These are phyloP conservation scores for Salix exigua DNA, from an alignment of 345 rosid genomes.

Conservation along the genomic window DNA sequence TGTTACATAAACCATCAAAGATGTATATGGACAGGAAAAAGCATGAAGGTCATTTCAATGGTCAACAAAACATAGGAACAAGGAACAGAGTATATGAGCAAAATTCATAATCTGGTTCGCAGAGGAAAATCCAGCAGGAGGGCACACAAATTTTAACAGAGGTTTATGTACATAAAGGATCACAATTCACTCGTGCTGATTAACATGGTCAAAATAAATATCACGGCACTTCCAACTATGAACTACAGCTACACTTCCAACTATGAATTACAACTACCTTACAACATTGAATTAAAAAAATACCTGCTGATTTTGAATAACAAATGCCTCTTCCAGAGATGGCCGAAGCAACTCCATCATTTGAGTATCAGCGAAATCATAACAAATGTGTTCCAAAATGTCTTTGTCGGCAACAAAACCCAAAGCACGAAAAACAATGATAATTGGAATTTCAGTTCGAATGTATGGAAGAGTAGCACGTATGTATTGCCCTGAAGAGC, in stretches of 20 bases:
- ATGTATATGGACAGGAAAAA: not conserved
- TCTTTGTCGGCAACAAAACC: slow-evolving; percentile 98
- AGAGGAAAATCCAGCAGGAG: not conserved
- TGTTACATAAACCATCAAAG: not conserved
- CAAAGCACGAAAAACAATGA: slow-evolving; percentile 91
- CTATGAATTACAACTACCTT: not conserved
- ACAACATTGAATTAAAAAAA: not conserved
- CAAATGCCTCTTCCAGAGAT: slow-evolving; percentile 96
- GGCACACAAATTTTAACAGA: not conserved
- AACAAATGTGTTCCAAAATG: slow-evolving; percentile 88
- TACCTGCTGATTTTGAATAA: slow-evolving; percentile 96
- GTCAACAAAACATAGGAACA: not conserved
- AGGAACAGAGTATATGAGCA: not conserved
- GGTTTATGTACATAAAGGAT: not conserved
- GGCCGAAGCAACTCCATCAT: slow-evolving; percentile 99
- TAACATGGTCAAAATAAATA: not conserved
- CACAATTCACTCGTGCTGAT: not conserved
- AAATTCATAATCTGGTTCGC: not conserved
- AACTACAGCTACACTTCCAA: not conserved
- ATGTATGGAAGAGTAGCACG: slow-evolving; percentile 96
- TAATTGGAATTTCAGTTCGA: slow-evolving; percentile 94
- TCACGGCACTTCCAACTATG: not conserved
- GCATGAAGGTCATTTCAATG: not conserved
- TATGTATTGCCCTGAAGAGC: slow-evolving; percentile 93
- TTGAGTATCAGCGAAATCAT: slow-evolving; percentile 80